Conservation (phyloP, 208 protist genomes). For the Wallacemonas collosoma region DNA sequence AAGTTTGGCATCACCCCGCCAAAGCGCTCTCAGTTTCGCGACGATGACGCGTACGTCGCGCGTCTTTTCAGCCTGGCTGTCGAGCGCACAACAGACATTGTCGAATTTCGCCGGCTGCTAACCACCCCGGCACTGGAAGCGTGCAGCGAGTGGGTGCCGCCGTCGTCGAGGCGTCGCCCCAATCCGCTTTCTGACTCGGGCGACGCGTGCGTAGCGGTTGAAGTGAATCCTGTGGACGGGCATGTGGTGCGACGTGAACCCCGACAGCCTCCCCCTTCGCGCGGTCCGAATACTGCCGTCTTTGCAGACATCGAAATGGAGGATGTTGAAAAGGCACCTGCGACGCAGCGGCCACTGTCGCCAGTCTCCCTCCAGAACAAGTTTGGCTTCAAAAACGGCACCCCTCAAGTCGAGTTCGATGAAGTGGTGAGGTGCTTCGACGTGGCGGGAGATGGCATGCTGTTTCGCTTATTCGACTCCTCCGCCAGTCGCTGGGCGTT, state of each 20-base stretch:
- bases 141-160: not conserved
- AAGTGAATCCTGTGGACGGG: slow-evolving; percentile 1
- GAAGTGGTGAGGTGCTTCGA: slow-evolving; percentile 27
- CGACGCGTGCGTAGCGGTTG: slow-evolving; percentile 10
- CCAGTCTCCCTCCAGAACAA: not conserved
- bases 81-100: slow-evolving; percentile 28
- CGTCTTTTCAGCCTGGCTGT: slow-evolving; percentile 21
- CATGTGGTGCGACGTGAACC: not conserved
- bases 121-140: slow-evolving; percentile 2
- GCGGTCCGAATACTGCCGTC: not conserved
- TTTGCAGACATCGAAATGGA: slow-evolving; percentile 16
- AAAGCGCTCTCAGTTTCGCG: slow-evolving; percentile 15
- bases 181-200: slow-evolving; percentile 3
- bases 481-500: slow-evolving; percentile 1
- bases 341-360: not conserved
- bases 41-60: slow-evolving; percentile 26
- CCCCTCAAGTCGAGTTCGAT: slow-evolving; percentile 22
- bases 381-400: slow-evolving; percentile 29
- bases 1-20: slow-evolving; percentile 23
- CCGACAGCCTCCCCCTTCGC: not conserved
- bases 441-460: slow-evolving; percentile 2
- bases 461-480: slow-evolving; percentile 4
- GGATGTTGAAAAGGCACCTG: not conserved
- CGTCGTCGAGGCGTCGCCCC: not conserved
- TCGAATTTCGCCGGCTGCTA: slow-evolving; percentile 25